These are phyloP conservation scores for Forsythia viridissima DNA, from an alignment of 257 asterid genomes.

Conservation along the genomic window DNA sequence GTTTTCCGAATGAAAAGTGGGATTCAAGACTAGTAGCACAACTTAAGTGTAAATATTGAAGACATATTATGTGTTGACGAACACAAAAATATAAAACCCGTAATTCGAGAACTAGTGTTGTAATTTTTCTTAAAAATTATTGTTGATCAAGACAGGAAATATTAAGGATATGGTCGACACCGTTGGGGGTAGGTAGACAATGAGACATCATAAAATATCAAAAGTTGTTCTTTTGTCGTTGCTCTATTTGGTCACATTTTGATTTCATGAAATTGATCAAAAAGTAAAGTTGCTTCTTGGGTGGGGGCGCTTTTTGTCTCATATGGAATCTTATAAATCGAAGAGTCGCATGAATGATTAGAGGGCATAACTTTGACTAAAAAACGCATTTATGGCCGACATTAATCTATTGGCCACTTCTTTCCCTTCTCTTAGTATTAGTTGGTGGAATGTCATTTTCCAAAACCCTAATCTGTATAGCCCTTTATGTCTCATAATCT, in stretches of 20 bases:
- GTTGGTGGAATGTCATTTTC: background rate
- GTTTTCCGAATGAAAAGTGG: too few species aligned
- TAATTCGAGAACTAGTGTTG: background rate
- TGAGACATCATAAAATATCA: background rate
- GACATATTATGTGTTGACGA: too few species aligned
- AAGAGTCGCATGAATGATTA: slow-evolving; percentile 18
- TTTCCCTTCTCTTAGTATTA: background rate
- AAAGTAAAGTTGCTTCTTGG: slow-evolving; percentile 8
- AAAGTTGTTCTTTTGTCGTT: background rate
- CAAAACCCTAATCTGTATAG: background rate
- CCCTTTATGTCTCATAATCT: too few species aligned
- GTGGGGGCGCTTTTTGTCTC: slow-evolving; percentile 34
- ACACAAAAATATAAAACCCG: background rate
- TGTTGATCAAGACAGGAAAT: background rate
- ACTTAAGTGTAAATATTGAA: too few species aligned
- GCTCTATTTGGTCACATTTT: background rate
- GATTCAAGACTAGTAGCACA: too few species aligned
- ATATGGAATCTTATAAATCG: slow-evolving; percentile 36
- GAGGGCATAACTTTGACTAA: slow-evolving; percentile 31
- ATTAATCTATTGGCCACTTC: slow-evolving; percentile 3
- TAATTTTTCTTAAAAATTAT: background rate
- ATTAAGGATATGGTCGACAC: background rate
- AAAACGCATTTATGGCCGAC: slow-evolving; percentile 44
- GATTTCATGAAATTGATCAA: background rate
- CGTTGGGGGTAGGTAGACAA: background rate